Conservation (phyloP, 805 yeast species). For the Wickerhamomyces ciferrii region DNA sequence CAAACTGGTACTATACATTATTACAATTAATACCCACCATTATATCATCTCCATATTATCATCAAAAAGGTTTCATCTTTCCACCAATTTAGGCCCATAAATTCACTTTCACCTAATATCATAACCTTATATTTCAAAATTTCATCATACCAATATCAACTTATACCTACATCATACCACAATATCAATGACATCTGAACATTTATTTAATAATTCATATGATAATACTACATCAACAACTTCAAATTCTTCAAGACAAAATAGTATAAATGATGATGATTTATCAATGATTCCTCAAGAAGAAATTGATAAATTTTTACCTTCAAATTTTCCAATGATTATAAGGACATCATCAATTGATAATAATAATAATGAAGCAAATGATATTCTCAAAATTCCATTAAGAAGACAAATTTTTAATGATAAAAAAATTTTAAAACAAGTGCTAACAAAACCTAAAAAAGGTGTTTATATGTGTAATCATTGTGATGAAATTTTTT, state of each 20-base stretch:
- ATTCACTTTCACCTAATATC: too few species aligned
- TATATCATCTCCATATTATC: too few species aligned
- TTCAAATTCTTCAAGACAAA: background rate
- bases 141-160: too few species aligned
- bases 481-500: constrained; percentile 30
- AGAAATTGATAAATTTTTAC: constrained; percentile 2
- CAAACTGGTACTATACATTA: too few species aligned
- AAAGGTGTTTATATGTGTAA: constrained; percentile 32
- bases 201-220: too few species aligned
- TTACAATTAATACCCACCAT: too few species aligned
- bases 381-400: constrained; percentile 7
- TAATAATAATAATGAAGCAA: constrained; percentile 4
- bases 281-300: background rate
- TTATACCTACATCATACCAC: too few species aligned
- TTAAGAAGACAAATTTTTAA: constrained; percentile 24
- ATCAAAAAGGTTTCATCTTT: too few species aligned
- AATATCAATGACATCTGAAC: too few species aligned
- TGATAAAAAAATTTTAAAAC: constrained; percentile 24
- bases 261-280: background rate
- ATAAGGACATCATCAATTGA: constrained; percentile 5
- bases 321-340: constrained; percentile 18
- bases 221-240: too few species aligned
- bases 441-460: constrained; percentile 23
- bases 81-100: too few species aligned
- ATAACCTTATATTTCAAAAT: too few species aligned